A percentile compares a stretch with the other conserved stretches of the same genome.
Evolutionary conservation across 441 rosid species (phyloP).

Genomic region (Gossypium trilobum): DNA sequence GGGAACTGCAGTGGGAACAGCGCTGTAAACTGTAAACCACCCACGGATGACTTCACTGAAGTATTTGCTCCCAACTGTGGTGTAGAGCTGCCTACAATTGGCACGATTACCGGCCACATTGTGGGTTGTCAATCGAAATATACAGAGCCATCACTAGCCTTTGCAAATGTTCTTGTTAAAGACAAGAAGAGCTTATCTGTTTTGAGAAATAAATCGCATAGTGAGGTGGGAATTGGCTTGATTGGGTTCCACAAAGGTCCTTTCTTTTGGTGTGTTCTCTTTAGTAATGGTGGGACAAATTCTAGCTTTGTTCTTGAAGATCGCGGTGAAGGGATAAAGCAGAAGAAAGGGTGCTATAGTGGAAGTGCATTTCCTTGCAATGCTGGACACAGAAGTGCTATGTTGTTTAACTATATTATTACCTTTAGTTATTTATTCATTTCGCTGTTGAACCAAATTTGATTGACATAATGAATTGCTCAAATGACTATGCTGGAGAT

Average conservation of each 20-base stretch:
- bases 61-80: constrained; percentile 79
- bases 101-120: constrained; percentile 61
- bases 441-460: constrained; percentile 18
- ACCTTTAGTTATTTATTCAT: constrained; percentile 17
- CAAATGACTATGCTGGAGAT: background rate
- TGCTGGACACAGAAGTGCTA: constrained; percentile 23
- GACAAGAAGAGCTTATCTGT: constrained; percentile 39
- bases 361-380: constrained; percentile 64
- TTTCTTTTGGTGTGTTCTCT: constrained; percentile 62
- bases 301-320: constrained; percentile 67
- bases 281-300: constrained; percentile 47
- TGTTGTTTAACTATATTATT: constrained; percentile 17
- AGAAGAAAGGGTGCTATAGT: constrained; percentile 67
- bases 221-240: constrained; percentile 68
- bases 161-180: constrained; percentile 49
- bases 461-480: constrained; percentile 9
- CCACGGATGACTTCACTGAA: constrained; percentile 67
- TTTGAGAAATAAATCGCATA: constrained; percentile 53
- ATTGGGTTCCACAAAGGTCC: constrained; percentile 50
- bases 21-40: constrained; percentile 50
- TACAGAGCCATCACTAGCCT: constrained; percentile 43
- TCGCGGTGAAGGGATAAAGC: constrained; percentile 62
- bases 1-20: constrained; percentile 50
- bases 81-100: constrained; percentile 65
- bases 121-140: constrained; percentile 64